phyloP scores from a whole-genome alignment of 306 rosid species.

The Glycine soja region DNA sequence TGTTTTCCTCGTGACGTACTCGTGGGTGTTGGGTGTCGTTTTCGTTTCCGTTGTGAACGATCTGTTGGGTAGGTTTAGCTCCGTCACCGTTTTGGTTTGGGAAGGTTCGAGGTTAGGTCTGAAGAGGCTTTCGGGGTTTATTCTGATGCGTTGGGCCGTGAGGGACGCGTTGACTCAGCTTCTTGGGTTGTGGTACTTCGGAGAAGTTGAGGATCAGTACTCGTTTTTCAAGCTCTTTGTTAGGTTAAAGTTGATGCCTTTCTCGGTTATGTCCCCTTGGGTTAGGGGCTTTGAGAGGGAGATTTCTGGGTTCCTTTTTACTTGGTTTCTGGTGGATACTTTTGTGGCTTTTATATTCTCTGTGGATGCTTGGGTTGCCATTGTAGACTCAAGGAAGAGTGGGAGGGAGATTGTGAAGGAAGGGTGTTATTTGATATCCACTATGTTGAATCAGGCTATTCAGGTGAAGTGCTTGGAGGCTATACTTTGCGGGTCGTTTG shows the following conservation, averaged over 20 bases:
- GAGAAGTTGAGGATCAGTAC: conserved; percentile 94
- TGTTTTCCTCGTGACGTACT: conserved; percentile 82
- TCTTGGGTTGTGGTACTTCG: conserved; percentile 93
- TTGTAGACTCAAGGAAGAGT: conserved; percentile 83
- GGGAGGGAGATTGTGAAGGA: conserved; percentile 94
- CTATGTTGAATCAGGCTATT: conserved; percentile 79
- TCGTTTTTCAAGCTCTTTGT: conserved; percentile 94
- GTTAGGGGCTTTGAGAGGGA: conserved; percentile 88
- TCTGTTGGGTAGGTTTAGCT: conserved; percentile 73
- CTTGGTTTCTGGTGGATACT: conserved; percentile 81
- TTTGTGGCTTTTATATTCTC: conserved; percentile 79
- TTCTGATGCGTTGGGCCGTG: conserved; percentile 96
- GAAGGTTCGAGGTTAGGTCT: conserved; percentile 91
- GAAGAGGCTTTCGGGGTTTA: conserved; percentile 92
- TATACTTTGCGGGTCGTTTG: conserved; percentile 69
- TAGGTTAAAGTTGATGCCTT: conserved; percentile 95
- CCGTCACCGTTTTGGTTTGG: conserved; percentile 69
- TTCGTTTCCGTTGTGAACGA: conserved; percentile 73
- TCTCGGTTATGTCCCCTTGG: conserved; percentile 91
- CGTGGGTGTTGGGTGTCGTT: conserved; percentile 89
- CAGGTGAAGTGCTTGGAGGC: conserved; percentile 87
- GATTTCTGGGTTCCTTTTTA: conserved; percentile 75
- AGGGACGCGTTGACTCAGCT: conserved; percentile 97
- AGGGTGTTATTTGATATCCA: conserved; percentile 79
- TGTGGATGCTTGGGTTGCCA: conserved; percentile 96